A percentile compares a stretch with the other conserved stretches of the same genome.
phyloP scores from a whole-genome alignment of 2,329 filamentous ascomycete species.

The Penicillium frequentans region DNA sequence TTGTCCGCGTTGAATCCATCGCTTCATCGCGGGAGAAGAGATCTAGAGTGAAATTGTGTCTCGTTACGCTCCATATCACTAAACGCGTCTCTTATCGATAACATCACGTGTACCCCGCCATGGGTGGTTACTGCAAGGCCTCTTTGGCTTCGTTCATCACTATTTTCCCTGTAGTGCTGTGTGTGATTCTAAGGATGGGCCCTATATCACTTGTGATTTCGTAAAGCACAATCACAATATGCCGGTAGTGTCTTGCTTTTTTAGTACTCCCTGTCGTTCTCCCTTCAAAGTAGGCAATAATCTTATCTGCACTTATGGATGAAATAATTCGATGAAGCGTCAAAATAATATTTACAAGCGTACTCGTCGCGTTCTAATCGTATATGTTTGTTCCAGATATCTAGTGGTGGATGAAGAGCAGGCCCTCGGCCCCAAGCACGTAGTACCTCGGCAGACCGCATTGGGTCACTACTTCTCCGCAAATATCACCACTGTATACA shows the following conservation, averaged over 20 bases:
- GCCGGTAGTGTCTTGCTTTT: not conserved
- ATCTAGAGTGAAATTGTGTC: not conserved
- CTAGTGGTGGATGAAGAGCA: not conserved
- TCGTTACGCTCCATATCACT: not conserved
- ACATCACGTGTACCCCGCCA: slow-evolving; percentile 10
- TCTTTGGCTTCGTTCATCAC: not conserved
- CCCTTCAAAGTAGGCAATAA: not conserved
- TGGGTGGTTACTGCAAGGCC: no score
- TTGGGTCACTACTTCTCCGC: slow-evolving; percentile 8
- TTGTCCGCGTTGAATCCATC: slow-evolving; percentile 45
- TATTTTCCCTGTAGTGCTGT: not conserved
- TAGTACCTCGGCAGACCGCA: slow-evolving; percentile 27
- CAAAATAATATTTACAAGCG: not conserved
- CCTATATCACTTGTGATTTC: no score
- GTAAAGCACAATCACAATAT: not conserved
- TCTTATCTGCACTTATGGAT: not conserved
- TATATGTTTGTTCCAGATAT: not conserved
- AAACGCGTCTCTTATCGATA: slow-evolving; percentile 19
- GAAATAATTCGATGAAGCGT: not conserved
- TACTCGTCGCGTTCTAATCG: not conserved
- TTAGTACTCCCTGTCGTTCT: not conserved
- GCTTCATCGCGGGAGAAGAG: not conserved
- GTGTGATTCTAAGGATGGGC: no score
- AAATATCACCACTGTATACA: not conserved
- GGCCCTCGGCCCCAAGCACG: slow-evolving; percentile 14